Base-by-base conservation (phyloP, 345 rosid genomes). In the Cardamine chenopodiifolia region DNA sequence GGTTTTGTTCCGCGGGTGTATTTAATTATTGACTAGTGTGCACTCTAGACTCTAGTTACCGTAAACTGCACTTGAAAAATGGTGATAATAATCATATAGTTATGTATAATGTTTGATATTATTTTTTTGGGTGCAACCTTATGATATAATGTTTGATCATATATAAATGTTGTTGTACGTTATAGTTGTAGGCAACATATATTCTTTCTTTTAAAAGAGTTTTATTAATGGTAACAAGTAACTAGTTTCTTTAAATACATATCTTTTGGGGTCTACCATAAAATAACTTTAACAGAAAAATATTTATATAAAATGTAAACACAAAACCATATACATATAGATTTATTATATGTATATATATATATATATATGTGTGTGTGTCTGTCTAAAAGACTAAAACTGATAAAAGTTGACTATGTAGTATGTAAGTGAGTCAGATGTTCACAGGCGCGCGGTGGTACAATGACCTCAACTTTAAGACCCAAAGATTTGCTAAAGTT, bases 1-100 rank as follows among this genome's bases (percentile, higher is more conserved):
- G 71, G 80, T 77, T 71, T 47, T 77, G 47, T 77, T 58, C 76
- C 59, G 54, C 50, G 23, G 17, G 26, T 64, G 19, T 64, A 48
- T 48, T 63, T 71, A 50, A 77, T 71, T 65, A 77, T 58, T 62
- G 67, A 63, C 48, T 71, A 77, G 77, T 77, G 67, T 71, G 77
- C 50, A 58, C 67, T 71, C 68, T 37, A 10, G 42, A 37, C 42
- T 37, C 14, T 65, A 77, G 39, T 37, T 65, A 58, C 39, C 76
- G 68, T 77, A 58, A 58, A 31, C 18, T 58, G 1, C 75, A 76
- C 53, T 69, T 70, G 13, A 54, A 23, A 50, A 49, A 3, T 60
- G 26, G 52, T 60, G 49, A 53, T 52, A 15, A 2, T 62, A 68
- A 40, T 60, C 79, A 67, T 44, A 49, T 57, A 7, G 65, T 29